Percentiles rank a stretch among this genome's conserved stretches.
These are phyloP conservation scores for Umbellularia californica DNA, from an alignment of 164 flowering plant species.

Conservation along the genomic window DNA sequence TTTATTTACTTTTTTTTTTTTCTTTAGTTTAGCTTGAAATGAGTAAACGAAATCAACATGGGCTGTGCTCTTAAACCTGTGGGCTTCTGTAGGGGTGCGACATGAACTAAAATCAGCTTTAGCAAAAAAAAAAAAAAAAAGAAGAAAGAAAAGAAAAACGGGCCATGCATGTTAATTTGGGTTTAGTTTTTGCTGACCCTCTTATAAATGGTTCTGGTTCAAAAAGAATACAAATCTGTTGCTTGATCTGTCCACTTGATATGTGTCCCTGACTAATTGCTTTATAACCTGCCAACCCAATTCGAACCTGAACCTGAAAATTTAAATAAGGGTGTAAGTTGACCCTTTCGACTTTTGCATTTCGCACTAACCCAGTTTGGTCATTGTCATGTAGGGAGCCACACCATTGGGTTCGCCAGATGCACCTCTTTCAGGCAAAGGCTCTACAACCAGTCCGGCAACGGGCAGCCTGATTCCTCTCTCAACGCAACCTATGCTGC, in stretches of 20 bases:
- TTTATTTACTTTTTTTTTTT: background rate
- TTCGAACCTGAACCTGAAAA: too few relatives aligned
- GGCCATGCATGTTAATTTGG: background rate
- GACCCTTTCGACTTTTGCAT: background rate
- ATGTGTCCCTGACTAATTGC: too few relatives aligned
- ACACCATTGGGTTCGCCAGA: constrained; percentile 84
- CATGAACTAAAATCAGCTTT: background rate
- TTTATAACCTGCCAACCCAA: too few relatives aligned
- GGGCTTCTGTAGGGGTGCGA: background rate
- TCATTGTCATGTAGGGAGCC: constrained; percentile 59
- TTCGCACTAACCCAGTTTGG: background rate
- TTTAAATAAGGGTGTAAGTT: background rate
- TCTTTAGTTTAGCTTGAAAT: background rate
- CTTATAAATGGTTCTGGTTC: background rate
- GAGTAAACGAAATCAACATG: background rate
- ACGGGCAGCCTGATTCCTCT: constrained; percentile 62
- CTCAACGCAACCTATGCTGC: constrained; percentile 65
- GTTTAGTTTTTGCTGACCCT: background rate
- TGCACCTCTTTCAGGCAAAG: constrained; percentile 93
- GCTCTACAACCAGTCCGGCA: constrained; percentile 86
- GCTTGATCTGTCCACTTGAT: too few relatives aligned
- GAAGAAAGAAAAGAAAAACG: too few relatives aligned
- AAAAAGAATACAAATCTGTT: too few relatives aligned
- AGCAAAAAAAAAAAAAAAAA: too few relatives aligned
- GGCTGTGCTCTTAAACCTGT: background rate